Percentiles rank a stretch among this genome's conserved stretches.
Evolutionary conservation across 768 basidiomycete species (phyloP).

Genomic region (Pleurotus citrinopileatus): DNA sequence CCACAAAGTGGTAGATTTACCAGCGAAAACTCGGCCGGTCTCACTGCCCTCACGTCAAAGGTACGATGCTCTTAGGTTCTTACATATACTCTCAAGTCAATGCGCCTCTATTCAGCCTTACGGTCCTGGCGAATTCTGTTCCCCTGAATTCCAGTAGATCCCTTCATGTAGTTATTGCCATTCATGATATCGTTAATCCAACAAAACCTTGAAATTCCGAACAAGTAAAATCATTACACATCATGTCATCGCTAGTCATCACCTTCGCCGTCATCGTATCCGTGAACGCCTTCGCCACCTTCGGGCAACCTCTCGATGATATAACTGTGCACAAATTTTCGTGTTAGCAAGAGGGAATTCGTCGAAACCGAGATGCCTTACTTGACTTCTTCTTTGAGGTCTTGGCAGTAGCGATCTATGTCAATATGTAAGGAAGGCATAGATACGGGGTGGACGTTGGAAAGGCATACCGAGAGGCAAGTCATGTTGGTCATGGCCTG

Average conservation of each 20-base stretch:
- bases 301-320: constrained; percentile 70
- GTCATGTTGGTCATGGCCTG: constrained; percentile 63
- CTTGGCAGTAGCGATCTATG: constrained; percentile 79
- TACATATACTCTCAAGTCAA: neutral
- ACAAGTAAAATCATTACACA: neutral
- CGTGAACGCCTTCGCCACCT: constrained; percentile 66
- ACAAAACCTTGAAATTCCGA: neutral
- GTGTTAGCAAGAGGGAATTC: constrained; percentile 10
- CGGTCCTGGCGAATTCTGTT: constrained; percentile 89
- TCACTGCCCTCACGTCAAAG: constrained; percentile 77
- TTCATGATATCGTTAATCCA: constrained; percentile 11
- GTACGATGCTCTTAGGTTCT: constrained; percentile 33
- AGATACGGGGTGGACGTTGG: neutral
- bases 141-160: constrained; percentile 76
- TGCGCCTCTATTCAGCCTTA: constrained; percentile 63
- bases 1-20: constrained; percentile 87
- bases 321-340: constrained; percentile 51
- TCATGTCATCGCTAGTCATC: constrained; percentile 55
- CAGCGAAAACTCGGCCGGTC: constrained; percentile 90
- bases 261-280: constrained; percentile 80
- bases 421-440: neutral
- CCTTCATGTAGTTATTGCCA: neutral
- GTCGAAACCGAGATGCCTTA: constrained; percentile 33
- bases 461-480: constrained; percentile 64
- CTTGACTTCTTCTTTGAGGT: constrained; percentile 84